A percentile compares a stretch with the other conserved stretches of the same genome.
Conservation (phyloP, 441 rosid species). For the Pelargonium australe region DNA sequence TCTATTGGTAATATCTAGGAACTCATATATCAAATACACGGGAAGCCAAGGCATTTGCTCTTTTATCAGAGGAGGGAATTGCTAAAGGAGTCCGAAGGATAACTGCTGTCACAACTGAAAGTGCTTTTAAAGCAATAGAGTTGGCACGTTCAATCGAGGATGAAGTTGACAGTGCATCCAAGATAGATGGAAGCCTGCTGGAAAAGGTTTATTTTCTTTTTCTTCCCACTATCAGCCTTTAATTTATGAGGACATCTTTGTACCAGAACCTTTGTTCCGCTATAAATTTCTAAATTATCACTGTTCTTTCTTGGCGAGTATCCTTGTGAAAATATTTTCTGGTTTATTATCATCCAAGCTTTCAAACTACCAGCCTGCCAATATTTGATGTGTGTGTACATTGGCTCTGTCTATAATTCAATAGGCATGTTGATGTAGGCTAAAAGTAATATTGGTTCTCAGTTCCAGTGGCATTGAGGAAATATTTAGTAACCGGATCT, state of each 20-base stretch:
- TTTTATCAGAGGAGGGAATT: constrained; percentile 92
- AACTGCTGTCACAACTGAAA: constrained; percentile 81
- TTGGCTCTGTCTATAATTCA: no score
- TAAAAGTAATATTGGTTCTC: no score
- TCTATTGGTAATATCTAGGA: constrained; percentile 38
- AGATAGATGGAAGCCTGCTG: constrained; percentile 52
- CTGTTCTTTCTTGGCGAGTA: no score
- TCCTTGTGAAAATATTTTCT: no score
- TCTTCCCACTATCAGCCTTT: not conserved
- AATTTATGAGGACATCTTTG: not conserved
- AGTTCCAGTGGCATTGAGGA: not conserved
- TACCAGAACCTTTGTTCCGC: no score
- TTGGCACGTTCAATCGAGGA: constrained; percentile 52
- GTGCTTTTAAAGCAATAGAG: constrained; percentile 67
- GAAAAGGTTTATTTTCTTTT: constrained; percentile 57
- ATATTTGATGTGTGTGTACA: no score
- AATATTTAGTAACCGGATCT: not conserved
- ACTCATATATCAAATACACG: constrained; percentile 81
- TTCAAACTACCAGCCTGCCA: no score
- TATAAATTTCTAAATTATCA: no score
- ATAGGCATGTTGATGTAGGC: no score
- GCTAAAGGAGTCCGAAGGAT: constrained; percentile 85
- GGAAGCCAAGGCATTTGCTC: constrained; percentile 92
- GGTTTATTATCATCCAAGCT: no score
- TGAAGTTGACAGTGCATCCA: constrained; percentile 61